Base-by-base conservation (phyloP, 257 asterid species). In the Ocimum tenuiflorum region DNA sequence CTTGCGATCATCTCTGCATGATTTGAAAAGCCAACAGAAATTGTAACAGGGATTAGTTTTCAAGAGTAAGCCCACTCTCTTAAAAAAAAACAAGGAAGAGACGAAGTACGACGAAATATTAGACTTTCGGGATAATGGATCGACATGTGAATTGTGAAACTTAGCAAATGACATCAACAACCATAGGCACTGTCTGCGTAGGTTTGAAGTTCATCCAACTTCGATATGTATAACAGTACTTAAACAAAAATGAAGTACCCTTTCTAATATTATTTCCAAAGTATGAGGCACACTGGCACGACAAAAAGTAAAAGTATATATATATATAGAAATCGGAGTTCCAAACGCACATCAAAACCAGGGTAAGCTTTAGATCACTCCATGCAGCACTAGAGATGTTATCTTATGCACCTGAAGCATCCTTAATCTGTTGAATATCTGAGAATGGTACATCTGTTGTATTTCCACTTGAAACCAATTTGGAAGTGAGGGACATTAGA, bases 1-100 rank as follows among this genome's bases (percentile, higher is more conserved):
- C 65, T 77, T 85, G 55, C 76, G 41, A 57, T 81, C 74, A 38
- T 87, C 81, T 68, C 97, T 89, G 91, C 79, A 72, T 56, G 73
- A 79, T 78, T 59, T 61, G 24, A 66, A 69, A 69, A 64, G 15
- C 29, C 63, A 43, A 35, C 14, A 17, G 10, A 70, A 50, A 33
- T 58, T 7, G 49, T 46, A 47, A 27, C 15, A 70, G 15, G 29
- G 31, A 41, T 49, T 61, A 49, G 36, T 48, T 13, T n/a, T 12
- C 9, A 41, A 22, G 23, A 36, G 61, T 27, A 31, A 23, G 66
- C 4, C 8, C 60, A 47, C 53, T 42, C 29, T 62, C 46, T 45
- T 31, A 47, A 23, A 22, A 74, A 68, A 8, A 46, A 46, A 60
- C 35, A 33, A 20, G 60, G 15, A 33, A 58, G 60, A 27, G 4